phyloP scores from a whole-genome alignment of 192 early-diverging fungal species.

The Linderina pennispora region DNA sequence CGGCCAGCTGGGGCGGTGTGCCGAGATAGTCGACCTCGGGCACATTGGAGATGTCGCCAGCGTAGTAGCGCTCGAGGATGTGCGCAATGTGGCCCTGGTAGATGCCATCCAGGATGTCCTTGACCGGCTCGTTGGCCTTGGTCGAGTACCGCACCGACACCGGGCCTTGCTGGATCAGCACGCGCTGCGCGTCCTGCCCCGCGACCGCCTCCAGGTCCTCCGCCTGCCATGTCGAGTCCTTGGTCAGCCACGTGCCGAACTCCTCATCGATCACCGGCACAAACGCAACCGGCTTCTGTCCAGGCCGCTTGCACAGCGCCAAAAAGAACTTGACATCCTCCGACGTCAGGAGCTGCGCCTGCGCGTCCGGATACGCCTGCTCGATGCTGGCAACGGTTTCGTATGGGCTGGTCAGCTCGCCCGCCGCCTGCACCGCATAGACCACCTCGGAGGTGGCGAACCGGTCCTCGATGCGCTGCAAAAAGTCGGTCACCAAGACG shows the following conservation, averaged over 20 bases:
- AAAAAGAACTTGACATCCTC: conserved; percentile 28
- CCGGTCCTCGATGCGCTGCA: conserved; percentile 80
- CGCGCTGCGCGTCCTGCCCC: conserved; percentile 59
- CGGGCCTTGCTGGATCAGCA: conserved; percentile 85
- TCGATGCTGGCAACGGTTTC: conserved; percentile 17
- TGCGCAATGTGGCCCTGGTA: conserved; percentile 62
- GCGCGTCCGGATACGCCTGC: neutral
- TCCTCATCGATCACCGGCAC: conserved; percentile 83
- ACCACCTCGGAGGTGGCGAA: conserved; percentile 33
- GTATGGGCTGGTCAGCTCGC: neutral
- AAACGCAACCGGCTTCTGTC: conserved; percentile 88
- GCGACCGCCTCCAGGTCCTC: conserved; percentile 79
- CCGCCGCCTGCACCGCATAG: neutral
- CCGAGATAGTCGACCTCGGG: conserved; percentile 71
- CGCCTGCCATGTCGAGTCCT: conserved; percentile 83
- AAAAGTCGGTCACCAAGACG: conserved; percentile 72
- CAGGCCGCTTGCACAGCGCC: conserved; percentile 41
- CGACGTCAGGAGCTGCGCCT: conserved; percentile 14
- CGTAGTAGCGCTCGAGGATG: conserved; percentile 67
- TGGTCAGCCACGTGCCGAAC: conserved; percentile 92
- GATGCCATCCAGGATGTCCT: conserved; percentile 77
- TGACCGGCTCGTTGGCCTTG: conserved; percentile 73
- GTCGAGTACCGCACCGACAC: conserved; percentile 67
- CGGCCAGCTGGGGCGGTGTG: no score
- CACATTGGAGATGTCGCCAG: conserved; percentile 46